Base-by-base conservation (phyloP, 2,329 filamentous ascomycete genomes). In the Aspergillus sp. region DNA sequence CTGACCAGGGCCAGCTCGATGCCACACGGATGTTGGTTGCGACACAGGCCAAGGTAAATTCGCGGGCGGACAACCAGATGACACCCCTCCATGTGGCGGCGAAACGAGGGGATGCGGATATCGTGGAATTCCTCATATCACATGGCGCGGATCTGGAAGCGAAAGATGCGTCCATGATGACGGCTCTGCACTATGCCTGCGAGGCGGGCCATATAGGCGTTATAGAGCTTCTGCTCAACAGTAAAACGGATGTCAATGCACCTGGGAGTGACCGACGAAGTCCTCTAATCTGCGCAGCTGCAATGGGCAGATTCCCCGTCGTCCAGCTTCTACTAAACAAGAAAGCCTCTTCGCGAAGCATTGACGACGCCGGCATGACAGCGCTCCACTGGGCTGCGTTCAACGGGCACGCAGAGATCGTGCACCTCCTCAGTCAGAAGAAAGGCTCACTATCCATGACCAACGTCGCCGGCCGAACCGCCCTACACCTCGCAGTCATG, bases 351-450 rank as follows among this genome's bases (percentile, higher is more conserved):
- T 42, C 47, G 5, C 55, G 56, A 40, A 50, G 50, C 34, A 48
- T 49, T 1, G 65, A 64, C 43, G 63, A 69, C 42, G 56, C 52
- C 10, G 60, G 57, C 4, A 69, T 68, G 65, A 66, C 63, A 6
- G 59, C 64, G 0, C 43, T 69, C 19, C 67, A 70, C 43, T 68
- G 65, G 65, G 67, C 67, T 28, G 58, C 61, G 5, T 67, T 57
- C 47, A 67, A 66, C 42, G 66, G 66, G 1, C 66, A 69, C 43
- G 54, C 58, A n/a, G 64, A 69, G 28, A 56, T 64, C 12, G 61
- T 69, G 7, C 47, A 61, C 1, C 45, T 66, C 9, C 55, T 69
- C 3, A 56, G 61, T 34, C 55, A 62, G 32, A 63, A 55, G 42
- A 64, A 61, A 52, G 54, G 54, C 5, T 48, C 57, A 4, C 45